Conservation (phyloP, 2,329 filamentous ascomycete species). For the Aspergillus pseudotamarii region DNA sequence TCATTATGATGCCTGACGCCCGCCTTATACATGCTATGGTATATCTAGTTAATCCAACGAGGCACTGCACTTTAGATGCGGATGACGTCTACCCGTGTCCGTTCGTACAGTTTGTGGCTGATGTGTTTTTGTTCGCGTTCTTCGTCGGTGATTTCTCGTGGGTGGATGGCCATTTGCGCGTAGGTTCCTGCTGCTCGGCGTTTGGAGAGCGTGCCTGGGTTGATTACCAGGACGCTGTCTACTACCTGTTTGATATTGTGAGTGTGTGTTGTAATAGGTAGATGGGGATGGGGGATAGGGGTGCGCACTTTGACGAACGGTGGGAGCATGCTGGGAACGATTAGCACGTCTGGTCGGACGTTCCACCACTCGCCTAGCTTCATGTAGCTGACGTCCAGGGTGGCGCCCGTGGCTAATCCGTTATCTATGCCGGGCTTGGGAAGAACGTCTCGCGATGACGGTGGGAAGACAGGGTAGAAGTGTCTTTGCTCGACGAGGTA, state of each 20-base stretch:
- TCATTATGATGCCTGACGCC: neutral
- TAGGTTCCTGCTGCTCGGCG: slow-evolving; percentile 82
- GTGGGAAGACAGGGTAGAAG: slow-evolving; percentile 87
- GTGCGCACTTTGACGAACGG: slow-evolving; percentile 80
- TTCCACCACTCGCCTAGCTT: slow-evolving; percentile 91
- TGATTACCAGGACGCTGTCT: slow-evolving; percentile 85
- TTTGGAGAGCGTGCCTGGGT: slow-evolving; percentile 86
- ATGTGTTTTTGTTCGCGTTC: slow-evolving; percentile 63
- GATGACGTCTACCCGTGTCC: slow-evolving; percentile 83
- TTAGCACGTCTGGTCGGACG: slow-evolving; percentile 79
- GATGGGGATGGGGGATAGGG: no score
- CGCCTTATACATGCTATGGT: slow-evolving; percentile 4
- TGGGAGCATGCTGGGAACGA: slow-evolving; percentile 79
- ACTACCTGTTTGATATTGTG: slow-evolving; percentile 66
- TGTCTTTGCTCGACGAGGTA: slow-evolving; percentile 88
- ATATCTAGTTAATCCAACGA: neutral
- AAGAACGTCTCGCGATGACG: slow-evolving; percentile 68
- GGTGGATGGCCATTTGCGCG: slow-evolving; percentile 74
- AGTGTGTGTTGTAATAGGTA: neutral
- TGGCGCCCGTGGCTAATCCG: slow-evolving; percentile 69
- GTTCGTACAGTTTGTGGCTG: slow-evolving; percentile 75
- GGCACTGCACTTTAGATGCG: slow-evolving; percentile 59
- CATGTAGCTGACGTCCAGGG: slow-evolving; percentile 80
- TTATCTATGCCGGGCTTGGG: slow-evolving; percentile 65
- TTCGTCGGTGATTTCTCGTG: slow-evolving; percentile 61